Evolutionary conservation across 192 early-diverging fungal species (phyloP), one percentile per base, ranked within the genome.

Genomic region (Gamsiella multidivaricata): DNA sequence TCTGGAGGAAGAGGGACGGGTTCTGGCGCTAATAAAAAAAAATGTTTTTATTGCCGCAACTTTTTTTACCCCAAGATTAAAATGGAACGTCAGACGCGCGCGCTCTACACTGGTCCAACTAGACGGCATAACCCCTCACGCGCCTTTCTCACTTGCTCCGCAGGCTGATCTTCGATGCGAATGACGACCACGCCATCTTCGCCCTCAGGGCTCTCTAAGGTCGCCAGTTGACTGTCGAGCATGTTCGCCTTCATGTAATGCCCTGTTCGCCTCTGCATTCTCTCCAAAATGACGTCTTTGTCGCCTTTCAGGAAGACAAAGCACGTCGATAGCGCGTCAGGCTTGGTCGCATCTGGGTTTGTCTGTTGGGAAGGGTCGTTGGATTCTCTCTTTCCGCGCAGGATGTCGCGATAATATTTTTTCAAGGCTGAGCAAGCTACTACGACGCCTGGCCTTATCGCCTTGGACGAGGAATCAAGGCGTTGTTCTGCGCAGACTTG

Each of bases 341-440:
- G 74, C n/a, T n/a, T n/a, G n/a, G n/a, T n/a, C n/a, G n/a, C n/a
- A n/a, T n/a, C n/a, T 54, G 9, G 3, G 22, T 20, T 3, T 14
- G 14, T 70, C 86, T 63, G 42, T 81, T 57, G 37, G 45, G 23
- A 54, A 29, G 50, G 81, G 25, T 14, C 49, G 2, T 34, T 54
- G 41, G 10, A 20, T 46, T 14, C 5, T 51, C 3, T 26, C n/a
- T 70, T 55, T 22, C 69, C 60, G 1, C 84, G 83, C 17, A 93
- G 71, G 17, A 89, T 67, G 57, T 91, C 90, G n/a, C 92, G 79
- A 66, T 93, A 93, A 31, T 64, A 70, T 51, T 80, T 81, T 33
- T 86, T 86, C 18, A 93, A 66, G 10, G 88, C 63, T 12, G 92
- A 93, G 61, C 92, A 93, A 20, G 84, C 87, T 26, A 91, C 86